phyloP scores from a whole-genome alignment of 306 rosid species.

The Psophocarpus tetragonolobus region DNA sequence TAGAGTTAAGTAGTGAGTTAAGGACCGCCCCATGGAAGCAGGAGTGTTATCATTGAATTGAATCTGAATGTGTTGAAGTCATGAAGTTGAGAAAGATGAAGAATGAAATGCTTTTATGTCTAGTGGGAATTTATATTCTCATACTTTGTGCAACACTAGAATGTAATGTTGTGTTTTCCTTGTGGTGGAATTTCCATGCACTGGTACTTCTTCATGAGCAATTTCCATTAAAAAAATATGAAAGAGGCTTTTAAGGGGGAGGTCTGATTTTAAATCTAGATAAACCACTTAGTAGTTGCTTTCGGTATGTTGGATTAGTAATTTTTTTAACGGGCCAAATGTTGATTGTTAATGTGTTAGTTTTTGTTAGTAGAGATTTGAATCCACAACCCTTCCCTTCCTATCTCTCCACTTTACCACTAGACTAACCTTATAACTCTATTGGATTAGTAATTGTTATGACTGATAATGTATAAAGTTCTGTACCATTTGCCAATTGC shows the following conservation, averaged over 20 bases:
- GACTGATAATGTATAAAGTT: neutral
- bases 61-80: neutral
- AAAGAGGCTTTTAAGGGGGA: constrained; percentile 13
- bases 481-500: neutral
- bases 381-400: no score
- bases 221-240: neutral
- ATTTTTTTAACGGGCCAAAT: neutral
- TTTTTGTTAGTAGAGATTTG: no score
- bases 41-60: neutral
- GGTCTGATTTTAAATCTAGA: neutral
- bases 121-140: neutral
- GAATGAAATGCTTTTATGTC: neutral
- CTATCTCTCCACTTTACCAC: no score
- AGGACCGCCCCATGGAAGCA: neutral
- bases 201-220: neutral
- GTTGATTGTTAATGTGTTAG: no score
- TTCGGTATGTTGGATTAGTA: neutral
- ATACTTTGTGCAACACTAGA: neutral
- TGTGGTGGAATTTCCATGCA: neutral
- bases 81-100: neutral
- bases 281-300: neutral
- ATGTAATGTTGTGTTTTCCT: neutral
- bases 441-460: neutral
- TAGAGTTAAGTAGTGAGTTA: neutral
- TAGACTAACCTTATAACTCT: no score